Evolutionary conservation across 2,329 filamentous ascomycete species (phyloP).

Genomic region (Neodidymelliopsis sp.): DNA sequence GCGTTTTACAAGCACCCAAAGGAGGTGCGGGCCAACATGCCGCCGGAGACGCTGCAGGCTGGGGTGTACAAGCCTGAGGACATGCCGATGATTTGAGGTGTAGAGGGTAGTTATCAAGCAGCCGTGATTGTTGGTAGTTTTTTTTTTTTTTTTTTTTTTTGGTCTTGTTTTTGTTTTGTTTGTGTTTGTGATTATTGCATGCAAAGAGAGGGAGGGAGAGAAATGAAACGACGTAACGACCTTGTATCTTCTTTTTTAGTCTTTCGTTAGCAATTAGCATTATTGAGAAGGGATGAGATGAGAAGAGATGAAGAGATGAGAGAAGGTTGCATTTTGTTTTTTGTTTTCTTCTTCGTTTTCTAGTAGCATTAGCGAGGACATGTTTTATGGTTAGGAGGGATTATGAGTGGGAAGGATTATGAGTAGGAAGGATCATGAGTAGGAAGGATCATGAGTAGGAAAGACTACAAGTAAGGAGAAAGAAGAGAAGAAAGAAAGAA

Average conservation of each 20-base stretch:
- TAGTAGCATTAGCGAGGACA: constrained; percentile 23
- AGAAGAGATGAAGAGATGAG: constrained; percentile 40
- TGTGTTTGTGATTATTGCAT: constrained; percentile 7
- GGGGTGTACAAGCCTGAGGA: constrained; percentile 50
- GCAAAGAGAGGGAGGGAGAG: too few species aligned
- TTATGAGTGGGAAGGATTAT: too few species aligned
- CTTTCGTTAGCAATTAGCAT: constrained; percentile 19
- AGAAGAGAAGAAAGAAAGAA: too few species aligned
- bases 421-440: too few species aligned
- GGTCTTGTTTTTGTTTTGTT: background rate
- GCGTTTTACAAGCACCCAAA: constrained; percentile 52
- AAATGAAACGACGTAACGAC: constrained; percentile 43
- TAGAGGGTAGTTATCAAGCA: too few species aligned
- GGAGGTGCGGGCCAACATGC: constrained; percentile 60
- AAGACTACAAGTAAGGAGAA: too few species aligned
- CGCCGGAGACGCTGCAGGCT: constrained; percentile 54
- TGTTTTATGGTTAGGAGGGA: too few species aligned
- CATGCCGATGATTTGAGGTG: constrained; percentile 46
- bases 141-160: constrained; percentile 12
- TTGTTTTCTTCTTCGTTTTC: constrained; percentile 14
- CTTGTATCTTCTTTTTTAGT: constrained; percentile 32
- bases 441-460: too few species aligned
- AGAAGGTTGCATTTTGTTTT: constrained; percentile 40
- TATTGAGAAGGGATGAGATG: too few species aligned
- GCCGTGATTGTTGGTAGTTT: constrained; percentile 1